Evolutionary conservation across 176 grass and related monocot genomes (phyloP), one percentile per base, ranked within the genome.

Genomic region (Oryza punctata): DNA sequence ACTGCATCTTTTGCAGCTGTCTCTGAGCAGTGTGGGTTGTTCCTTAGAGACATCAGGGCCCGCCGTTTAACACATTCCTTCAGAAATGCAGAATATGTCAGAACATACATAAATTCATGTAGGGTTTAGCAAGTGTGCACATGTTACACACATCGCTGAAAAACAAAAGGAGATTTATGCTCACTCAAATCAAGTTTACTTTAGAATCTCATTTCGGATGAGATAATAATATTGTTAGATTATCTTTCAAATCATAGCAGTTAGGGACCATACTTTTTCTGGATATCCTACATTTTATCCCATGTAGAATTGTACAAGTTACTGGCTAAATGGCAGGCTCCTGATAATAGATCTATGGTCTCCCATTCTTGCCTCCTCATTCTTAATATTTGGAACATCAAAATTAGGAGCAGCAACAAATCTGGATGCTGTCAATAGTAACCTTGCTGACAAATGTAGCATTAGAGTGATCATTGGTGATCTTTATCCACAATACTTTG

Each of bases 21-120:
- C 61, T 87, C 89, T 0, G 91, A 85, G 49, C 96, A 94, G 80
- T 90, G 60, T 2, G 93, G 96, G 44, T 99, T 99, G 1, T 6
- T 15, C 60, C 88, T 86, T 71, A 99, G 67, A 26, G 96, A 99
- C 78, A 60, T 72, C 69, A 96, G 84, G 50, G 96, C 33, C 10
- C 96, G 85, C 72, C 93, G 92, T 91, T 82, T 90, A 32, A 96
- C 91, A 86, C 96, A 99, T 40, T 99, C 93, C 93, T 99, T 88
- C 32, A 85, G 45, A 68, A 68, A 82, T 64, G 33, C 40, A 85
- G 18, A 82, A 65, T 69, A 73, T 12, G 19, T 74, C 23, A 67
- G 6, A 78, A 32, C 4, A 87, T 24, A 79, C 61, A 80, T 23
- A 40, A 7, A 89, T 46, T 59, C 57, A 24, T 9, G n/a, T 61